Evolutionary conservation across 2,329 filamentous ascomycete genomes (phyloP), one percentile per base, ranked within the genome.

Genomic region (Aspergillus brunneoviolaceus): DNA sequence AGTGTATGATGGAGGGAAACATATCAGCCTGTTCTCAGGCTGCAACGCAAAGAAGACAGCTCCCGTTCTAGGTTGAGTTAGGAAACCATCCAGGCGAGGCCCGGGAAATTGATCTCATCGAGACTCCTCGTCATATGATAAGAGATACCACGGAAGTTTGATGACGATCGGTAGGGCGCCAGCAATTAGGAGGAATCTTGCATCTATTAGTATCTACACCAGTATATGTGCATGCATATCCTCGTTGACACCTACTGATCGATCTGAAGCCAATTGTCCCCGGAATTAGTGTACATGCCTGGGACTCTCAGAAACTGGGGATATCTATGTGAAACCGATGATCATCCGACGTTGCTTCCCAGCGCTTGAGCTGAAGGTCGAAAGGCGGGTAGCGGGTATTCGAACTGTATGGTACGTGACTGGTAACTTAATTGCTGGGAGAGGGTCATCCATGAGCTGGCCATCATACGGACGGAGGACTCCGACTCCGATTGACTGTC

Each of bases 291-390:
- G 12, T 19, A 45, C n/a, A 6, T n/a, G 39, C 16, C 16, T 45
- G 39, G 39, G 16, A 45, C 39, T 45, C 16, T 19, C 16, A 45
- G 16, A 45, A 45, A 16, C 62, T 58, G 65, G 63, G 55, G 49
- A 53, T 49, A 54, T 35, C 31, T 29, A 54, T 47, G 58, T 51
- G 57, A 60, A 63, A 60, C 57, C 55, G 67, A 60, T 65, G 67
- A 69, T 69, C 67, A 66, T 67, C 65, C 67, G 66, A 65, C 60
- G 61, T 60, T 62, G 39, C 39, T 45, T 45, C 16, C 16, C 14
- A 45, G 39, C 39, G 39, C 39, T 19, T 19, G 14, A n/a, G 39
- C 39, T 45, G 16, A 45, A 45, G 16, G 39, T n/a, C 16, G 14
- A 45, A 29, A 45, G 39, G 16, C 39, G 5, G 39, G 16, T 42